Base-by-base conservation (phyloP, 306 rosid genomes). In the Leucaena leucocephala region DNA sequence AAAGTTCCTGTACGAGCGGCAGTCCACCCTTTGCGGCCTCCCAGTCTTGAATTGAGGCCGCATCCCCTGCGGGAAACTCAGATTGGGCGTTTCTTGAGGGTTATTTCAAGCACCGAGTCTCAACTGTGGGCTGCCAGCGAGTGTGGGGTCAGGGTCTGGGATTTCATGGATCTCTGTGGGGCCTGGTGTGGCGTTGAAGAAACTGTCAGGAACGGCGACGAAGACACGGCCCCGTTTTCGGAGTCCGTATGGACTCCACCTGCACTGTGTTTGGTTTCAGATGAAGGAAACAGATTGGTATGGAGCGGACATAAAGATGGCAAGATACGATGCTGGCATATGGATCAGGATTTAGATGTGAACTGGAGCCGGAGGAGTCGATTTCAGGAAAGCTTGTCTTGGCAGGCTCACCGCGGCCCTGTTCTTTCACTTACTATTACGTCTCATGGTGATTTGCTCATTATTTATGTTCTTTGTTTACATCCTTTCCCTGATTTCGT, bases 251-350 rank as follows among this genome's bases (percentile, higher is more conserved):
- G 85, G 87, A 85, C 87, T 74, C 68, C 97, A 0, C 91, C 97
- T 8, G 80, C 92, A 42, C 61, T 92, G 62, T 92, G 97, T 78
- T 82, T 95, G 91, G 97, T 86, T 78, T 85, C 84, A 16, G 98
- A 92, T 74, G 94, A 92, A 42, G 91, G 86, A 62, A 85, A 83
- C 69, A 79, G 90, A 54, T 57, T 91, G 78, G 90, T 91, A 59
- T 95, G 97, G 93, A 95, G 98, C 35, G 98, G 98, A 21, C 98
- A 95, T 68, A 85, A 55, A 82, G 98, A 95, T 22, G 98, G 98
- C 16, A 90, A 80, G 75, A 92, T 95, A 76, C 82, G 88, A 83
- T 87, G 98, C 81, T 92, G 97, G 98, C 74, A 42, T 48, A 95
- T 91, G 95, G 89, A 90, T 69, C 50, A 65, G 19, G 35, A 7